Evolutionary conservation across 805 yeast genomes (phyloP).

Genomic region (Cyberlindnera euphorbiae): DNA sequence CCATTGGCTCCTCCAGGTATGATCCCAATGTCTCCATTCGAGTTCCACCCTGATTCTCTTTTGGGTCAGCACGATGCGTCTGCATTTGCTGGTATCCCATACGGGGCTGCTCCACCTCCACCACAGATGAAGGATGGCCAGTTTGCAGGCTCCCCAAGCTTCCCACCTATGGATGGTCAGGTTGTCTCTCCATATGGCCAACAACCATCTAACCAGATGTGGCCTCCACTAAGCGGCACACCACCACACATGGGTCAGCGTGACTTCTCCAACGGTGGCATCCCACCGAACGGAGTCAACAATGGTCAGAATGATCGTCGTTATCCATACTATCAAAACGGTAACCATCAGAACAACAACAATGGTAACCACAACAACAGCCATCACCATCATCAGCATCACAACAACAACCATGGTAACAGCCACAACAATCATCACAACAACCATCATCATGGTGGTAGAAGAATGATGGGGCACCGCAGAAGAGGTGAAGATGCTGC

Average conservation of each 20-base stretch:
- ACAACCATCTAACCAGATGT: constrained; percentile 18
- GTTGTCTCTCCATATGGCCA: constrained; percentile 13
- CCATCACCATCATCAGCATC: constrained; percentile 11
- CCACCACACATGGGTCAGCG: constrained; percentile 11
- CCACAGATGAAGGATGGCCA: constrained; percentile 15
- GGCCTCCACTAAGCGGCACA: constrained; percentile 23
- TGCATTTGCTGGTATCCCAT: constrained; percentile 6
- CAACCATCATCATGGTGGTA: constrained; percentile 13
- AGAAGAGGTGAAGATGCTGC: constrained; percentile 57
- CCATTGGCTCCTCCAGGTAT: constrained; percentile 25
- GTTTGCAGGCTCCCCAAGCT: constrained; percentile 8
- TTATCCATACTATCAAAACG: too few species aligned
- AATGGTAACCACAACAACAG: constrained; percentile 13
- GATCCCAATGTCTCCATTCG: constrained; percentile 25
- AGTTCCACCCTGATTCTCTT: constrained; percentile 24
- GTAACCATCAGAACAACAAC: constrained; percentile 13
- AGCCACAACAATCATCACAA: constrained; percentile 5
- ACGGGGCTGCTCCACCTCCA: constrained; percentile 5
- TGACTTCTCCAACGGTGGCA: background rate
- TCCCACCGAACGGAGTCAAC: constrained; percentile 2
- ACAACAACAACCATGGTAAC: constrained; percentile 6
- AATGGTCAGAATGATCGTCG: constrained; percentile 3
- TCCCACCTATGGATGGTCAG: constrained; percentile 15
- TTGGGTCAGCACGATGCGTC: constrained; percentile 11
- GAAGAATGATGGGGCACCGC: constrained; percentile 17